Evolutionary conservation across 305 asterid genomes (phyloP).

Genomic region (Rubia peregrina): DNA sequence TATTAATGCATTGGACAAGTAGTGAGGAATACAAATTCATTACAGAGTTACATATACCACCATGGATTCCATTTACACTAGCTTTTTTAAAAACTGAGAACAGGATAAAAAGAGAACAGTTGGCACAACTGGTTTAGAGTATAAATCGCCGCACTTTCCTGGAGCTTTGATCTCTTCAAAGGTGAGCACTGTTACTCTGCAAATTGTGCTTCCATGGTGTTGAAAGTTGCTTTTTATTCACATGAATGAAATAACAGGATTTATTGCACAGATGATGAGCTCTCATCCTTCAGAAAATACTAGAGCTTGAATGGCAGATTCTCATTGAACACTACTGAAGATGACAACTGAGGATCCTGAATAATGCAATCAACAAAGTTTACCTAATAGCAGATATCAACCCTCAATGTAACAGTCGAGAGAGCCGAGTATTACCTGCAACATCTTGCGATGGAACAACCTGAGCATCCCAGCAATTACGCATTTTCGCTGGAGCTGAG

Average conservation of each 20-base stretch:
- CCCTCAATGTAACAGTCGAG: not conserved
- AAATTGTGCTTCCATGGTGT: not conserved
- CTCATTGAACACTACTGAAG: conserved; percentile 34
- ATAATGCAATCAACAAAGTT: not conserved
- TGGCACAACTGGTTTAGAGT: not conserved
- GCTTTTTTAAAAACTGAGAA: not conserved
- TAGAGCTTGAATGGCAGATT: conserved; percentile 39
- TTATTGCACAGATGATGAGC: not conserved
- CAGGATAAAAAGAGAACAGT: not conserved
- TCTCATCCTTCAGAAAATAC: not conserved
- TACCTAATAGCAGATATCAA: too few relatives aligned
- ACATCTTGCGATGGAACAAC: conserved; percentile 41
- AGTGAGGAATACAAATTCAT: not conserved
- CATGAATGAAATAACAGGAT: not conserved
- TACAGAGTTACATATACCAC: not conserved
- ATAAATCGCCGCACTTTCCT: not conserved
- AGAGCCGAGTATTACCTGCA: conserved; percentile 40
- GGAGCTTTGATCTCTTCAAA: not conserved
- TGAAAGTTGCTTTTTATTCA: not conserved
- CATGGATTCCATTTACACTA: not conserved
- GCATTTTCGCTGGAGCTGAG: conserved; percentile 6
- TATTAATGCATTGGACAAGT: not conserved
- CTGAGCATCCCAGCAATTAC: conserved; percentile 6
- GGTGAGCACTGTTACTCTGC: not conserved
- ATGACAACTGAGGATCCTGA: conserved; percentile 57